phyloP scores from a whole-genome alignment of 1,139 yeast species.

The Meyerozyma elateridarum region DNA sequence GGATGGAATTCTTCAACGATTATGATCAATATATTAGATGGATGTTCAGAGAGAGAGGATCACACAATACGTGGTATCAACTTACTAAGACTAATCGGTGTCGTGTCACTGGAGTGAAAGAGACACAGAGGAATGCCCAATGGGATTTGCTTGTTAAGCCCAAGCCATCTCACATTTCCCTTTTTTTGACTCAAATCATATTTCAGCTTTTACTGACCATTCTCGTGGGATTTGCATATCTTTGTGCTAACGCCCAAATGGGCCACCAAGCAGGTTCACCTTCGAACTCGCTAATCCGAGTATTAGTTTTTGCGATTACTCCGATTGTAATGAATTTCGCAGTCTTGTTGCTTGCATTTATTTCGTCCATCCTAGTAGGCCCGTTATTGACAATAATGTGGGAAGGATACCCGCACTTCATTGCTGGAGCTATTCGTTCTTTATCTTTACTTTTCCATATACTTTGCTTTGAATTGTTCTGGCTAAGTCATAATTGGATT shows the following conservation, averaged over 20 bases:
- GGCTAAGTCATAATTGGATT: slow-evolving; percentile 52
- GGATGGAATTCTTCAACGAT: slow-evolving; percentile 47
- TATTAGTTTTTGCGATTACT: slow-evolving; percentile 36
- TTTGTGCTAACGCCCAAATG: slow-evolving; percentile 43
- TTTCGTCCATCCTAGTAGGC: slow-evolving; percentile 41
- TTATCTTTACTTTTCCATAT: slow-evolving; percentile 40
- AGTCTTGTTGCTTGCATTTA: slow-evolving; percentile 33
- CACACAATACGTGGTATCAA: slow-evolving; percentile 12
- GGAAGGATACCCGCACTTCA: slow-evolving; percentile 35
- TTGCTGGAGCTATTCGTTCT: slow-evolving; percentile 42
- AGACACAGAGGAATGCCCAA: slow-evolving; percentile 17
- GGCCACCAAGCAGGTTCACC: slow-evolving; percentile 26
- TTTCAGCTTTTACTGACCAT: slow-evolving; percentile 25
- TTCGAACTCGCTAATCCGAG: slow-evolving; percentile 32
- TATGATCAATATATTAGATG: slow-evolving; percentile 38
- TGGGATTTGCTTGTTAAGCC: slow-evolving; percentile 22
- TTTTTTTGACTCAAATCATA: slow-evolving; percentile 27
- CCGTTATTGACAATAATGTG: slow-evolving; percentile 37
- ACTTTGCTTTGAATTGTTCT: slow-evolving; percentile 43
- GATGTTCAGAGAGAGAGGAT: slow-evolving; percentile 39
- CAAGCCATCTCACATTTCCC: slow-evolving; percentile 36
- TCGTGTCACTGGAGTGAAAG: slow-evolving; percentile 41
- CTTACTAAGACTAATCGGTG: slow-evolving; percentile 21
- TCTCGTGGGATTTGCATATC: slow-evolving; percentile 34
- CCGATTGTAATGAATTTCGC: slow-evolving; percentile 46